Percentiles rank a stretch among this genome's conserved stretches.
Conservation (phyloP, 345 rosid genomes). For the Gossypium turneri region DNA sequence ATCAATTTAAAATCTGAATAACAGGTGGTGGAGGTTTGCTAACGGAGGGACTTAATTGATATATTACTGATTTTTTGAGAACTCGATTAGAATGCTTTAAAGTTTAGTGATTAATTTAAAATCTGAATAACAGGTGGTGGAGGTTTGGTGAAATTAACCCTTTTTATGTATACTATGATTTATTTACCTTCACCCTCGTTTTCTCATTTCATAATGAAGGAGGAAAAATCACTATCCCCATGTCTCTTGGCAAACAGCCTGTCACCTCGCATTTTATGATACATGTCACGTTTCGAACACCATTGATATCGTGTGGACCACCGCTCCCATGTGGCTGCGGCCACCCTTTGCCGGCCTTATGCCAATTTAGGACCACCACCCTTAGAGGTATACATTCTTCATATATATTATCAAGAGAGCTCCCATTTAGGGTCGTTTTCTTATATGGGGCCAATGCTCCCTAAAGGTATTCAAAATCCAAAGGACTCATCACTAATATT, state of each 20-base stretch:
- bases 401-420: neutral
- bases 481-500: neutral
- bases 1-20: no score
- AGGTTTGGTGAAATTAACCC: no score
- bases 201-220: no score
- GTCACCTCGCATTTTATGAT: slow-evolving; percentile 25
- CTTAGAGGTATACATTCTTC: neutral
- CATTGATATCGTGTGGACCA: slow-evolving; percentile 35
- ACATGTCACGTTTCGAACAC: neutral
- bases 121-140: no score
- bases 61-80: no score
- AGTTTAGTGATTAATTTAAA: no score
- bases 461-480: neutral
- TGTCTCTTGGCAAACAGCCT: slow-evolving; percentile 31
- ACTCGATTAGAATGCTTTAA: no score
- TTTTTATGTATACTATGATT: no score
- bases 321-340: slow-evolving; percentile 42
- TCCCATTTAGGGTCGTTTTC: slow-evolving; percentile 36
- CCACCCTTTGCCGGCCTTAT: slow-evolving; percentile 38
- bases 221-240: neutral
- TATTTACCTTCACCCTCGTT: no score
- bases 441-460: slow-evolving; percentile 23
- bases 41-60: no score
- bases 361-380: slow-evolving; percentile 40
- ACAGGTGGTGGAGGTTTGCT: no score